These are phyloP conservation scores for Chenopodium suecicum DNA, from an alignment of 148 eudicot genomes.

Conservation along the genomic window DNA sequence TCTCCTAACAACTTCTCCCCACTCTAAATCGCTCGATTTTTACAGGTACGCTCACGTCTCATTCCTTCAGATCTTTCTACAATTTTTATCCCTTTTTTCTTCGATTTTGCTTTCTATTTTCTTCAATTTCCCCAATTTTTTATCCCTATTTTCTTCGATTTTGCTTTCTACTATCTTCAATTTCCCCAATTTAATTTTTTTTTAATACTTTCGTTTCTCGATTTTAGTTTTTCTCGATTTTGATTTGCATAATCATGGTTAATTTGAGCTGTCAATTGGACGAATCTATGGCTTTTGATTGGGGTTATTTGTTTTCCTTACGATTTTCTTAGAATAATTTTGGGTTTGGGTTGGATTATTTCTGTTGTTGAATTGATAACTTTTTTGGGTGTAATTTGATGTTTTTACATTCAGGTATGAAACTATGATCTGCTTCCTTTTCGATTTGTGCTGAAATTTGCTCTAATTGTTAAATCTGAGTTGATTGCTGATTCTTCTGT, in stretches of 20 bases:
- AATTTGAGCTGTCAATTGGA: neutral
- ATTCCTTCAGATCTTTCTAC: neutral
- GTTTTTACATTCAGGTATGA: neutral
- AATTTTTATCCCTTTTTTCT: neutral
- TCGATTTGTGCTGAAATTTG: neutral
- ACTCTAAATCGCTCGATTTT: neutral
- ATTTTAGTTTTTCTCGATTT: no score
- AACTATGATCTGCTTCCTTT: neutral
- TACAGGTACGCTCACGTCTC: neutral
- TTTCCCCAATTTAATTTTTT: neutral
- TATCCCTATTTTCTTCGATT: neutral
- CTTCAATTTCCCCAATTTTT: neutral
- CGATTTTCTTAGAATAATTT: neutral
- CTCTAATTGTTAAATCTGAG: neutral
- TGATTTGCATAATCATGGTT: neutral
- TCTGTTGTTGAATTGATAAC: neutral
- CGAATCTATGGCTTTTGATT: neutral
- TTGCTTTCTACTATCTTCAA: neutral
- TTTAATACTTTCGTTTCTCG: neutral
- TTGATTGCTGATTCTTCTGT: neutral
- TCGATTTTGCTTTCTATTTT: neutral
- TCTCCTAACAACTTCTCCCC: neutral
- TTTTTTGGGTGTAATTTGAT: neutral
- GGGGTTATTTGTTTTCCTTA: neutral
- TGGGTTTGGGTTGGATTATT: neutral